A percentile compares a stretch with the other conserved stretches of the same genome.
These are phyloP conservation scores for Phlegmacium glaucopus DNA, from an alignment of 768 basidiomycete species.

Conservation along the genomic window DNA sequence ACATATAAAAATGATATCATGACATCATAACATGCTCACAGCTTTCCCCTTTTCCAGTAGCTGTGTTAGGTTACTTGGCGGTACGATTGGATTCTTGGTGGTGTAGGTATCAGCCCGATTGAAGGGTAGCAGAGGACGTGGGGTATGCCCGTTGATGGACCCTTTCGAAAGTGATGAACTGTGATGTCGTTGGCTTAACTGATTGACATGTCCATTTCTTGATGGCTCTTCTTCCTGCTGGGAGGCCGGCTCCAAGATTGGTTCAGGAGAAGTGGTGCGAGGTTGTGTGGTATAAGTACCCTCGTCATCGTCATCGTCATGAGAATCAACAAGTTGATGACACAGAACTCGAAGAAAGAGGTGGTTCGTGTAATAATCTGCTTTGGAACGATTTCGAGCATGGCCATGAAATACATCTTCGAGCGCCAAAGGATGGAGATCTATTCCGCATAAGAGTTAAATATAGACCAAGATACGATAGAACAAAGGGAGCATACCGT, in stretches of 20 bases:
- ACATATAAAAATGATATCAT: background rate
- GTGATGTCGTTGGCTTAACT: too few species aligned
- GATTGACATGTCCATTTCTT: slow-evolving; percentile 6
- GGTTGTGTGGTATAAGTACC: slow-evolving; percentile 27
- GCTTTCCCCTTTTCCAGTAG: slow-evolving; percentile 20
- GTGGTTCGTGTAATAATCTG: slow-evolving; percentile 67
- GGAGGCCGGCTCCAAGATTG: slow-evolving; percentile 19
- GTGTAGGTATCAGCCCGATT: slow-evolving; percentile 13
- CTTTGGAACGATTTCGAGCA: slow-evolving; percentile 56
- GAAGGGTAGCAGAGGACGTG: slow-evolving; percentile 20
- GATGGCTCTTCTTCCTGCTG: slow-evolving; percentile 7
- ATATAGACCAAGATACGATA: background rate
- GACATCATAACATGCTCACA: slow-evolving; percentile 10
- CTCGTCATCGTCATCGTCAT: slow-evolving; percentile 6
- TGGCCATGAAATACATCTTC: slow-evolving; percentile 65
- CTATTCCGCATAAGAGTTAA: too few species aligned
- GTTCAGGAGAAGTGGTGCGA: slow-evolving; percentile 36
- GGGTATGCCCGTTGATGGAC: slow-evolving; percentile 1
- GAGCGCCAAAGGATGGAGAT: slow-evolving; percentile 67
- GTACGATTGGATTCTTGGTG: background rate
- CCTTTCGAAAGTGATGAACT: slow-evolving; percentile 1
- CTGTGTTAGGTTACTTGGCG: slow-evolving; percentile 11
- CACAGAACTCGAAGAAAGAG: slow-evolving; percentile 68
- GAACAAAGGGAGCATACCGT: slow-evolving; percentile 38
- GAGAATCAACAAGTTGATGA: slow-evolving; percentile 46